A percentile compares a stretch with the other conserved stretches of the same genome.
These are phyloP conservation scores for Diaporthe eres DNA, from an alignment of 2,329 filamentous ascomycete genomes.

Conservation along the genomic window DNA sequence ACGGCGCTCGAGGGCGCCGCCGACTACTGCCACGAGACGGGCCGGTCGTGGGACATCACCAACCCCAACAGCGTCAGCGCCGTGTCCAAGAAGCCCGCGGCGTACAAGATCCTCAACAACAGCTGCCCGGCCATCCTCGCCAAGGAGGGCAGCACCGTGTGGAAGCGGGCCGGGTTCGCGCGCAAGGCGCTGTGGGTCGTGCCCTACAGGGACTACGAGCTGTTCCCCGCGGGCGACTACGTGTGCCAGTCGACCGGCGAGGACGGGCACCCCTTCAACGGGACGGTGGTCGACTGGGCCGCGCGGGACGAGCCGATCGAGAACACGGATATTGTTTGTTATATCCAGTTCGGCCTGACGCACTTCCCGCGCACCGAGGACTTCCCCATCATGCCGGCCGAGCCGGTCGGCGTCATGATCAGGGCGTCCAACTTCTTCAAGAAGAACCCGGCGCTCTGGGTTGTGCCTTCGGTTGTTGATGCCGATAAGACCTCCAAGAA, in stretches of 20 bases:
- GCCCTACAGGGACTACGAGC: conserved; percentile 84
- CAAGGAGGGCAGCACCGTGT: conserved; percentile 85
- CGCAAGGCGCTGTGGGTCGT: conserved; percentile 90
- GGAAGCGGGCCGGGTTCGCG: conserved; percentile 91
- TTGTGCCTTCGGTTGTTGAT: background rate
- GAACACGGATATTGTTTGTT: conserved; percentile 89
- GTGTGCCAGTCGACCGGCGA: conserved; percentile 90
- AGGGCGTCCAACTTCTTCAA: conserved; percentile 87
- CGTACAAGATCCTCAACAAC: conserved; percentile 90
- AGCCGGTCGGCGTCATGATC: conserved; percentile 85
- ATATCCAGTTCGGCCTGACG: conserved; percentile 93
- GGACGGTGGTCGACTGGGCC: conserved; percentile 83
- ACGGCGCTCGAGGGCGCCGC: conserved; percentile 78
- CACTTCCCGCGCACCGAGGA: conserved; percentile 93
- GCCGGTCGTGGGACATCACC: conserved; percentile 90
- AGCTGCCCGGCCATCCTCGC: conserved; percentile 85
- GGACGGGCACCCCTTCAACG: conserved; percentile 67
- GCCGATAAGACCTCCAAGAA: conserved; percentile 4
- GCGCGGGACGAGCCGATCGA: conserved; percentile 78
- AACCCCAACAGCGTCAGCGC: conserved; percentile 87
- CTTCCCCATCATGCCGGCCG: conserved; percentile 91
- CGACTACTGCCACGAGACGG: conserved; percentile 85
- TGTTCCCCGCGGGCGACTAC: conserved; percentile 88
- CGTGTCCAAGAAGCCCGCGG: conserved; percentile 85
- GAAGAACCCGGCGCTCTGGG: conserved; percentile 72